A percentile compares a stretch with the other conserved stretches of the same genome.
Evolutionary conservation across 1,284 basidiomycete species (phyloP).

Genomic region (Amylostereum chailletii): DNA sequence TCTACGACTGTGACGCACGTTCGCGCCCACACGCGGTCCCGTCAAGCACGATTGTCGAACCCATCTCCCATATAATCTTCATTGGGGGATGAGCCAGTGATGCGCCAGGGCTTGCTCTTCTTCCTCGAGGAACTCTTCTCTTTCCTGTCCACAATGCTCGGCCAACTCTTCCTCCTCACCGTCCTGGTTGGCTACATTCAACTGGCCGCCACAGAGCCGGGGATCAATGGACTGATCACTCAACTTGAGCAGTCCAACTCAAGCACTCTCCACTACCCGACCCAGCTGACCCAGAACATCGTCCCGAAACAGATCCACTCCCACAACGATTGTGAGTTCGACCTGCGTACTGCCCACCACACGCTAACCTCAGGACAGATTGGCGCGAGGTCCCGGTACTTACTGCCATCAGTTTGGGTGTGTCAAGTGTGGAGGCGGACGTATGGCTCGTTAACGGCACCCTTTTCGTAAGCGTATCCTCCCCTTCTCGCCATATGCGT

Average conservation of each 20-base stretch:
- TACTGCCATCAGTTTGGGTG: constrained; percentile 39
- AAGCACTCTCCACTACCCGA: constrained; percentile 36
- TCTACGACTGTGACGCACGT: too few species aligned
- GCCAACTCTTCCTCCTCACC: constrained; percentile 2
- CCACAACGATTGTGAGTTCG: constrained; percentile 42
- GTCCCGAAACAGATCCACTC: constrained; percentile 45
- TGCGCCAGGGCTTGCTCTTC: too few species aligned
- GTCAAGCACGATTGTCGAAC: too few species aligned
- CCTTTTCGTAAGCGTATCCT: constrained; percentile 30
- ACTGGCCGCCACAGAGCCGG: constrained; percentile 15
- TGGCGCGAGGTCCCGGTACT: constrained; percentile 46
- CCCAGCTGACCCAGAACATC: constrained; percentile 41
- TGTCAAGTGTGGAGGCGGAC: constrained; percentile 48
- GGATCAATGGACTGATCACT: constrained; percentile 29
- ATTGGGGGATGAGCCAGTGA: too few species aligned
- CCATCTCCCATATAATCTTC: too few species aligned
- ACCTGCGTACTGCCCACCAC: background rate
- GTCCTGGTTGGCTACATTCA: constrained; percentile 3
- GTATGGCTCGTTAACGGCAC: constrained; percentile 39
- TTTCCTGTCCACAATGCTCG: background rate
- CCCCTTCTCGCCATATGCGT: background rate
- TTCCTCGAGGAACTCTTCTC: too few species aligned
- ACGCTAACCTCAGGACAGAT: constrained; percentile 23
- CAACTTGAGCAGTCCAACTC: constrained; percentile 32
- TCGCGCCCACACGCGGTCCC: too few species aligned